A percentile compares a stretch with the other conserved stretches of the same genome.
Conservation (phyloP, 352 stramenopile species). For the Thraustotheca clavata region DNA sequence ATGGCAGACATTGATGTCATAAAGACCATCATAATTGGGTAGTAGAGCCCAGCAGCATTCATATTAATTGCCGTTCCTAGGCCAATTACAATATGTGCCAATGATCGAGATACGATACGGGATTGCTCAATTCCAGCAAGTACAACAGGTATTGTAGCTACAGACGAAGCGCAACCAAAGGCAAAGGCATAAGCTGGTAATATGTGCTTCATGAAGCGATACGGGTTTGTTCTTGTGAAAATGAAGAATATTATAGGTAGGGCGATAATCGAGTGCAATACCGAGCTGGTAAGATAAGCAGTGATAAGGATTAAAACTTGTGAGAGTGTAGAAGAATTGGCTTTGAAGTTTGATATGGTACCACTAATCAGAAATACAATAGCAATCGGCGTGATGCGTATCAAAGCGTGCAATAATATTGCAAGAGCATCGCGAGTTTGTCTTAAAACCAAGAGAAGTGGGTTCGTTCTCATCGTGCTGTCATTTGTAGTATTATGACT, state of each 20-base stretch:
- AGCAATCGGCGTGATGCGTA: conserved; percentile 50
- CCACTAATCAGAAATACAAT: conserved; percentile 57
- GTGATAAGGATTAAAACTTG: conserved; percentile 36
- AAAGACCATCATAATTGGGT: conserved; percentile 33
- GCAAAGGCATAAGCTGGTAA: conserved; percentile 59
- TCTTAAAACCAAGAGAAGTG: not conserved
- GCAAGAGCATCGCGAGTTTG: conserved; percentile 68
- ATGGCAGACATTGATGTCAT: conserved; percentile 50
- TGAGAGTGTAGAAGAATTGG: conserved; percentile 27
- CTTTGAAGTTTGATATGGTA: conserved; percentile 46
- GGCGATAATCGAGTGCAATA: conserved; percentile 56
- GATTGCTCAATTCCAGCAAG: conserved; percentile 32
- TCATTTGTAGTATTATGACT: not conserved
- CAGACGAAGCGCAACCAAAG: conserved; percentile 61
- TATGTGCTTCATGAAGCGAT: conserved; percentile 58
- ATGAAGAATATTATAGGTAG: conserved; percentile 44
- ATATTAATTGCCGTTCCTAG: conserved; percentile 33
- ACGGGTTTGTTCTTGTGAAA: conserved; percentile 55
- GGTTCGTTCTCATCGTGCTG: not conserved
- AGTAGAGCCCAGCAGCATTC: conserved; percentile 29
- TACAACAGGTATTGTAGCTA: conserved; percentile 53
- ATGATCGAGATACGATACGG: conserved; percentile 20
- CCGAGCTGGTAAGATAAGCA: conserved; percentile 29
- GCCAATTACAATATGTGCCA: conserved; percentile 31
- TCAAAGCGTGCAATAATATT: conserved; percentile 57